Evolutionary conservation across 2,329 filamentous ascomycete genomes (phyloP).

Genomic region (Metarhizium guizhouense): DNA sequence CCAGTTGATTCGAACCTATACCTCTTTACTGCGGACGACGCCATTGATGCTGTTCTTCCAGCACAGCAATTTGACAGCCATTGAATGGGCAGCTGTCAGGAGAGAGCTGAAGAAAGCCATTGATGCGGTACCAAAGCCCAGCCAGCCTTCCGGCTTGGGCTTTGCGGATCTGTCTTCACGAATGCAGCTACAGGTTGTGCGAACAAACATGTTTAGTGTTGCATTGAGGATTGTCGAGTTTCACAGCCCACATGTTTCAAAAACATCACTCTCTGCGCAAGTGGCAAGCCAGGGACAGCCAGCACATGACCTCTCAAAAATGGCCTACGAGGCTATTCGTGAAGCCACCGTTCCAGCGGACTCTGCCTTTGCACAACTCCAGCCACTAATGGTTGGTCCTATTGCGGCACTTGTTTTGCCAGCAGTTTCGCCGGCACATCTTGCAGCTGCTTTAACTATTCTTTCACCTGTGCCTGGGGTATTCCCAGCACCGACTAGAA

Average conservation of each 20-base stretch:
- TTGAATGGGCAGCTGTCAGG: constrained; percentile 45
- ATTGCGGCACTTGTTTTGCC: constrained; percentile 75
- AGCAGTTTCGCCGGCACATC: constrained; percentile 69
- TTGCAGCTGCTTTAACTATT: constrained; percentile 72
- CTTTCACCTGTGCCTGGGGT: constrained; percentile 61
- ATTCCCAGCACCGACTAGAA: constrained; percentile 72
- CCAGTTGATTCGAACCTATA: constrained; percentile 78
- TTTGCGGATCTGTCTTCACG: constrained; percentile 43
- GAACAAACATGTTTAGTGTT: constrained; percentile 80
- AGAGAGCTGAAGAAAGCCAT: constrained; percentile 36
- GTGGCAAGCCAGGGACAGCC: constrained; percentile 24
- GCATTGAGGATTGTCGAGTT: constrained; percentile 83
- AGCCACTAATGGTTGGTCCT: constrained; percentile 72
- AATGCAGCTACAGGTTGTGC: constrained; percentile 73
- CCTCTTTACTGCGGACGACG: constrained; percentile 76
- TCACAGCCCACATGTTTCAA: constrained; percentile 45
- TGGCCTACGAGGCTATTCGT: constrained; percentile 41
- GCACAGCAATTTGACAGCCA: constrained; percentile 59
- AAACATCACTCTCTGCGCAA: constrained; percentile 20
- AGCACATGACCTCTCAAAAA: constrained; percentile 43
- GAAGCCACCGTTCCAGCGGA: constrained; percentile 23
- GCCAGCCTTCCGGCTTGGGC: constrained; percentile 8
- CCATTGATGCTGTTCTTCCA: constrained; percentile 80
- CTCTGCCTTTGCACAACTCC: constrained; percentile 49
- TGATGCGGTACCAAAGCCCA: constrained; percentile 28